Base-by-base conservation (phyloP, 805 yeast species). In the Monosporozyma siamensis region DNA sequence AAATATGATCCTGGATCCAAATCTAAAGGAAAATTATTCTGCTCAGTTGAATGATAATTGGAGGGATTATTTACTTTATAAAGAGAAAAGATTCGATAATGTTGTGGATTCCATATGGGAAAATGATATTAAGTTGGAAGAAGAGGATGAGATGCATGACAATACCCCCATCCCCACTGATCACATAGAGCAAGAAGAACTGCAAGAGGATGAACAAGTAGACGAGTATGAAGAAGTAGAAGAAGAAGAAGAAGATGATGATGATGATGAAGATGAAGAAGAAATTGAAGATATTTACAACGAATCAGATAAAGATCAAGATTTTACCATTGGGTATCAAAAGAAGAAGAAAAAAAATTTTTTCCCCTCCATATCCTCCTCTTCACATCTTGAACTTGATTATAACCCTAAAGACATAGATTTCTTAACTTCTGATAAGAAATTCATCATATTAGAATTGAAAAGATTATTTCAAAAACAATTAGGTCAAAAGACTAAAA, bases 381-480 rank as follows among this genome's bases (percentile, higher is more conserved):
- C n/a, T n/a, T n/a, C n/a, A n/a, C n/a, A n/a, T n/a, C n/a, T n/a
- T n/a, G n/a, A n/a, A n/a, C 17, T 26, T 3, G 14, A 25, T 17
- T 27, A 37, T 14, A 18, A 39, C 23, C 47, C 51, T 39, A 51
- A 49, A 17, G 42, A 49, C 8, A 47, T 58, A 4, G 58, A 52
- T 6, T 26, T 59, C 31, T 23, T 23, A 23, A 48, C 55, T 18
- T 55, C 62, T 34, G 60, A 56, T 17, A 52, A 48, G 35, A 34
- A 56, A 7, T 50, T 47, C 27, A 61, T 61, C 24, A 47, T 52
- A 9, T 50, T 54, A 23, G 65, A 61, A 39, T 44, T 61, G 41
- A 48, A 51, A 11, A 54, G 55, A 43, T 52, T 59, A 58, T 51
- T 52, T 34, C 54, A 54, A 27, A 60, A 57, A 42, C 59, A 53